Conservation (phyloP, 257 asterid species). For the Forsythia suspensa region DNA sequence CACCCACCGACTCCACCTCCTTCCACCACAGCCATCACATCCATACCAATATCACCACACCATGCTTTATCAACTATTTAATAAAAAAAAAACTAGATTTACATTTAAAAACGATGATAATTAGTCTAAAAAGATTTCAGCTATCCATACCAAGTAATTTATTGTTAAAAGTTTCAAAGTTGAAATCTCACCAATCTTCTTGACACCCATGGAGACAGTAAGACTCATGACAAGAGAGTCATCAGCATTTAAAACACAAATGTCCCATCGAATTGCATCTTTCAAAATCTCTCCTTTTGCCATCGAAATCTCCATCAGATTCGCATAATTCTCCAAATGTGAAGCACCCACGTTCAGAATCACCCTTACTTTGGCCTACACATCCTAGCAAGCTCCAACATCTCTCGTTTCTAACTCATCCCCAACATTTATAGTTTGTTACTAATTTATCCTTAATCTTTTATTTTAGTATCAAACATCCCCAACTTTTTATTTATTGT, state of each 20-base stretch:
- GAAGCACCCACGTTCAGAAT: constrained; percentile 36
- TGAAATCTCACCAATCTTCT: constrained; percentile 19
- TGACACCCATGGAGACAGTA: constrained; percentile 29
- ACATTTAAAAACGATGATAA: too few relatives aligned
- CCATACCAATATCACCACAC: too few relatives aligned
- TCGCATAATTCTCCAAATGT: constrained; percentile 34
- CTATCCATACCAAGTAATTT: not conserved
- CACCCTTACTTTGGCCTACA: constrained; percentile 36
- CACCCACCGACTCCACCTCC: too few relatives aligned
- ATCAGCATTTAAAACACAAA: constrained; percentile 41
- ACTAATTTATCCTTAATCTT: too few relatives aligned
- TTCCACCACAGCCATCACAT: too few relatives aligned
- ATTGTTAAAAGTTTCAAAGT: not conserved
- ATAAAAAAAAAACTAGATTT: too few relatives aligned
- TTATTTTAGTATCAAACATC: too few relatives aligned
- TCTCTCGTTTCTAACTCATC: constrained; percentile 26
- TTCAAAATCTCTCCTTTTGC: constrained; percentile 41
- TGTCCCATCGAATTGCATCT: constrained; percentile 32
- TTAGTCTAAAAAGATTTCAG: not conserved
- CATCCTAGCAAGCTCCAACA: constrained; percentile 32
- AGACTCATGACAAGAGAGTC: constrained; percentile 38
- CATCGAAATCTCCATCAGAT: constrained; percentile 29
- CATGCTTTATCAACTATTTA: too few relatives aligned
- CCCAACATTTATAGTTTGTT: too few relatives aligned
- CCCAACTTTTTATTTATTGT: too few relatives aligned